phyloP scores from a whole-genome alignment of 1,284 basidiomycete genomes.

The Paramarasmius palmivorus region DNA sequence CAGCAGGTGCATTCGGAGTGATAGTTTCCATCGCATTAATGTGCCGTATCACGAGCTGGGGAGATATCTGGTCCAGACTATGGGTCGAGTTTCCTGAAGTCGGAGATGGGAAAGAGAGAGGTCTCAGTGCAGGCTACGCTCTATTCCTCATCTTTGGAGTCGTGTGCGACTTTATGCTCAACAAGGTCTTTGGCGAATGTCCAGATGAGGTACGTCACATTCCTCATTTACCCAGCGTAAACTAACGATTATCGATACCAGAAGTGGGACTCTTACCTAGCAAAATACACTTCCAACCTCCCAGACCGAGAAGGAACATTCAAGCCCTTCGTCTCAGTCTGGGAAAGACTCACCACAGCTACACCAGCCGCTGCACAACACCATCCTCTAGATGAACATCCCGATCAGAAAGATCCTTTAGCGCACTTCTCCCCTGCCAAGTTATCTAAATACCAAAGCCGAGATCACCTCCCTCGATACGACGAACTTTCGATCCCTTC shows the following conservation, averaged over 20 bases:
- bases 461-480: slow-evolving; percentile 13
- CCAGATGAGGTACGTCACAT: slow-evolving; percentile 57
- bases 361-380: slow-evolving; percentile 17
- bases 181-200: slow-evolving; percentile 57
- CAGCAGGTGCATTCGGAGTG: slow-evolving; percentile 59
- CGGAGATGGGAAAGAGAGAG: slow-evolving; percentile 52
- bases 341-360: slow-evolving; percentile 36
- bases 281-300: slow-evolving; percentile 54
- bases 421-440: neutral
- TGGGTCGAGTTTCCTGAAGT: slow-evolving; percentile 46
- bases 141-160: slow-evolving; percentile 51
- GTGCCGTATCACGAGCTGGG: slow-evolving; percentile 51
- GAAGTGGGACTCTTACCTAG: slow-evolving; percentile 72
- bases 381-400: slow-evolving; percentile 27
- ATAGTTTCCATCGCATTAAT: slow-evolving; percentile 56
- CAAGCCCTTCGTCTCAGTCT: slow-evolving; percentile 49
- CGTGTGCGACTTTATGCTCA: slow-evolving; percentile 54
- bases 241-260: slow-evolving; percentile 20
- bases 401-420: neutral
- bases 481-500: too few species aligned
- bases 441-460: slow-evolving; percentile 24
- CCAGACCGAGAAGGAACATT: slow-evolving; percentile 47
- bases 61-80: slow-evolving; percentile 60
- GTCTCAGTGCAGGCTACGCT: slow-evolving; percentile 56
- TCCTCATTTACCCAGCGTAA: neutral